Evolutionary conservation across 2,329 filamentous ascomycete genomes (phyloP).

Genomic region (Botrytis cinerea): DNA sequence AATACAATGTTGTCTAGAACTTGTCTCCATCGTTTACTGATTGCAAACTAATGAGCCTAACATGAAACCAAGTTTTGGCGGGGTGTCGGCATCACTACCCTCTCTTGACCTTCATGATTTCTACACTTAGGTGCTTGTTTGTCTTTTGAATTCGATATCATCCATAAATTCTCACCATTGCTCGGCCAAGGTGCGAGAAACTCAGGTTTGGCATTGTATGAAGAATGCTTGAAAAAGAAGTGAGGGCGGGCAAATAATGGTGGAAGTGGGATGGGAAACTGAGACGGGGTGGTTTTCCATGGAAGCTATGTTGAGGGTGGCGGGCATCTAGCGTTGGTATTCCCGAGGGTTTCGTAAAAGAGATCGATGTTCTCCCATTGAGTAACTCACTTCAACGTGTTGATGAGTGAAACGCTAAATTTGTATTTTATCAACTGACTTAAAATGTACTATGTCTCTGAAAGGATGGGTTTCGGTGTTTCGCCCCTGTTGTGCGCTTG

Average conservation of each 20-base stretch:
- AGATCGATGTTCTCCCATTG: neutral
- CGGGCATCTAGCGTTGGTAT: neutral
- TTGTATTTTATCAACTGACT: neutral
- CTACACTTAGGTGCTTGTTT: rapidly evolving
- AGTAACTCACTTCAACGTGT: neutral
- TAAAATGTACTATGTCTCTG: neutral
- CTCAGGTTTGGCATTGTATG: neutral
- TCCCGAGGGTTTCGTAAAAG: neutral
- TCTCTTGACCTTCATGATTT: neutral
- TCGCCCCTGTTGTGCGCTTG: neutral
- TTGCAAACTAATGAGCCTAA: neutral
- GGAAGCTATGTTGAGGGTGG: neutral
- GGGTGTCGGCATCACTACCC: neutral
- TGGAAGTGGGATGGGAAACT: neutral
- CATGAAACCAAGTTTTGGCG: neutral
- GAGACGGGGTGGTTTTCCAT: neutral
- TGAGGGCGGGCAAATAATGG: neutral
- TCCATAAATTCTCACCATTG: neutral
- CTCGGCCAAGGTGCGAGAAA: neutral
- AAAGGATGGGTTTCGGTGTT: neutral
- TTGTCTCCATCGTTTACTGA: neutral
- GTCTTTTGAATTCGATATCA: neutral
- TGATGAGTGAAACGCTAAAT: neutral
- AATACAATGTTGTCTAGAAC: neutral
- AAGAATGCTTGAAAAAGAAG: neutral